These are phyloP conservation scores for Microdochium bolleyi DNA, from an alignment of 2,329 filamentous ascomycete species.

Conservation along the genomic window DNA sequence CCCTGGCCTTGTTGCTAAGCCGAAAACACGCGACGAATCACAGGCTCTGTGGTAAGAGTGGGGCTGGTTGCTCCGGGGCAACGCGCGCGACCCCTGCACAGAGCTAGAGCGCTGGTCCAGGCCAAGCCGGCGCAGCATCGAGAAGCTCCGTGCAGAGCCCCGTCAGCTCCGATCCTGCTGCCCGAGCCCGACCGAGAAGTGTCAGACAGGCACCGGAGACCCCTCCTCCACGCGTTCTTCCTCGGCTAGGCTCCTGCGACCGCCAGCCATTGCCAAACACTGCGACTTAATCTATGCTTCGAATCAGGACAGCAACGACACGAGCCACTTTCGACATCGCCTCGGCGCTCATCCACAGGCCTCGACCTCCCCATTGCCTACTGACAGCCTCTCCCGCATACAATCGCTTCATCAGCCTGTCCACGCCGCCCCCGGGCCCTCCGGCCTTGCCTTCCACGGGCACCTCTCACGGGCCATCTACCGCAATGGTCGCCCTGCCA, in stretches of 20 bases:
- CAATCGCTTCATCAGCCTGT: neutral
- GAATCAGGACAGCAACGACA: neutral
- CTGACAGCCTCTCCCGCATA: neutral
- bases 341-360: neutral
- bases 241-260: too few species aligned
- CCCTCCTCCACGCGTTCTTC: neutral
- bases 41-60: neutral
- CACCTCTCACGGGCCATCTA: neutral
- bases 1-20: neutral
- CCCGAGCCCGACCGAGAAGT: too few species aligned
- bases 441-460: neutral
- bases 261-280: neutral
- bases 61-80: neutral
- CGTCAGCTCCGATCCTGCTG: too few species aligned
- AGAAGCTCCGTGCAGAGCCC: too few species aligned
- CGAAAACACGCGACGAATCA: neutral
- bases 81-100: neutral
- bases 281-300: neutral
- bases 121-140: too few species aligned
- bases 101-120: too few species aligned
- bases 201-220: too few species aligned
- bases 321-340: neutral
- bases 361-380: neutral
- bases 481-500: conserved; percentile 54
- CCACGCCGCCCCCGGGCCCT: neutral